Conservation (phyloP, 2,329 filamentous ascomycete species). For the Nemania serpens region DNA sequence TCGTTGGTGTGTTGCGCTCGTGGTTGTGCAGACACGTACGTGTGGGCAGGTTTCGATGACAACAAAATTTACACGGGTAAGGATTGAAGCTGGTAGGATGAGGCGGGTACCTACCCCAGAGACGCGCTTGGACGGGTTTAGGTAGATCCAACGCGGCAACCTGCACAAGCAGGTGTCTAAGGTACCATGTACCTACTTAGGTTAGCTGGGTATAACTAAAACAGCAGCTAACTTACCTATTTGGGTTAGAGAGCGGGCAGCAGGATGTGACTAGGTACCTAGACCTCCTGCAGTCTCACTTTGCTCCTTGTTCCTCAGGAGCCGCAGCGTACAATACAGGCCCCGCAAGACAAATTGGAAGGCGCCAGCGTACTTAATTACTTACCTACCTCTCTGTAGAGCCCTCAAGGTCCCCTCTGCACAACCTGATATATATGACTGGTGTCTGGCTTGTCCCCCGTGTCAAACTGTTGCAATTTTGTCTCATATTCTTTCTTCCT, state of each 20-base stretch:
- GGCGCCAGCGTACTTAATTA: no score
- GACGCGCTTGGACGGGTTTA: conserved; percentile 13
- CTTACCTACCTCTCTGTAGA: no score
- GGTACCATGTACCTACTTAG: neutral
- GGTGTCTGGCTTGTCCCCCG: neutral
- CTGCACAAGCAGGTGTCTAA: neutral
- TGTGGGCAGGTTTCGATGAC: neutral
- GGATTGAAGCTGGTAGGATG: neutral
- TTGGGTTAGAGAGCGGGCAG: no score
- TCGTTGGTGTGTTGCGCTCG: conserved; percentile 1
- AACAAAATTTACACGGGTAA: conserved; percentile 22
- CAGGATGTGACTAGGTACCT: no score
- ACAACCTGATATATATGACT: neutral
- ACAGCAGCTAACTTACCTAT: no score
- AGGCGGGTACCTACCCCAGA: conserved; percentile 15
- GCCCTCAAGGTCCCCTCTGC: neutral
- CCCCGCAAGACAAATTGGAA: no score
- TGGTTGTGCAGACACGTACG: neutral
- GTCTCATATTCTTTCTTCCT: no score
- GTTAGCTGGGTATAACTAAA: neutral
- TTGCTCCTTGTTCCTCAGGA: no score
- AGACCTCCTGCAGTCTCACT: no score
- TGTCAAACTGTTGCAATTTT: no score
- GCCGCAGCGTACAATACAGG: no score
- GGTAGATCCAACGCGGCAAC: conserved; percentile 1